Evolutionary conservation across 139 green algal genomes (phyloP), one percentile per base, ranked within the genome.

Genomic region (Asterochloris erici): DNA sequence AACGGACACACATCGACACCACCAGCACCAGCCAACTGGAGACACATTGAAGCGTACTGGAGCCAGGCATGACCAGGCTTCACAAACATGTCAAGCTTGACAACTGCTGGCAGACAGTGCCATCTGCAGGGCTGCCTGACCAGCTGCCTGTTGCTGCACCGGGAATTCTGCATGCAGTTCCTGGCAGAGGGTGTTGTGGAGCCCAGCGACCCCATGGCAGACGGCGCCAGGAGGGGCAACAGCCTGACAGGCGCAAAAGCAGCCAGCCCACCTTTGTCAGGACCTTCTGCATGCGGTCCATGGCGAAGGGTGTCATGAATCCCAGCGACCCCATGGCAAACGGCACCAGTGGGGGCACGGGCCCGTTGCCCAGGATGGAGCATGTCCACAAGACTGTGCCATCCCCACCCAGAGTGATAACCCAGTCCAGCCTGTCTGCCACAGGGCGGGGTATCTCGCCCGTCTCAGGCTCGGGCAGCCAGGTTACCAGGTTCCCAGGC

Each of bases 351-450:
- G 95, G 95, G 28, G 94, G 94, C 74, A 97, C 91, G 9, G 86
- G 74, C n/a, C 90, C 87, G 81, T 89, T 91, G 84, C 88, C 89
- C 82, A 97, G 94, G 66, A 97, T 89, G 79, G 94, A 92, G 78
- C 90, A 94, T 2, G 93, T 93, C 94, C 95, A 98, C 81, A 98
- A 86, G 80, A 98, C 91, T 2, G 95, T 98, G 64, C 95, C 95
- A 82, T 98, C 95, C 63, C 95, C 95, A 47, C 94, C 95, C 69
- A 98, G 85, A 19, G 94, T 93, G 17, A 98, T 84, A 24, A 95
- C 90, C 63, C 97, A 90, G 82, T 98, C 95, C 68, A 98, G 71
- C 74, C 84, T 73, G 63, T 84, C 73, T 12, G 87, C 88, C 38
- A 95, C 88, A 29, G 87, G 80, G 47, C 83, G 73, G 13, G 89